These are phyloP conservation scores for Paramarasmius palmivorus DNA, from an alignment of 1,284 basidiomycete genomes.

Conservation along the genomic window DNA sequence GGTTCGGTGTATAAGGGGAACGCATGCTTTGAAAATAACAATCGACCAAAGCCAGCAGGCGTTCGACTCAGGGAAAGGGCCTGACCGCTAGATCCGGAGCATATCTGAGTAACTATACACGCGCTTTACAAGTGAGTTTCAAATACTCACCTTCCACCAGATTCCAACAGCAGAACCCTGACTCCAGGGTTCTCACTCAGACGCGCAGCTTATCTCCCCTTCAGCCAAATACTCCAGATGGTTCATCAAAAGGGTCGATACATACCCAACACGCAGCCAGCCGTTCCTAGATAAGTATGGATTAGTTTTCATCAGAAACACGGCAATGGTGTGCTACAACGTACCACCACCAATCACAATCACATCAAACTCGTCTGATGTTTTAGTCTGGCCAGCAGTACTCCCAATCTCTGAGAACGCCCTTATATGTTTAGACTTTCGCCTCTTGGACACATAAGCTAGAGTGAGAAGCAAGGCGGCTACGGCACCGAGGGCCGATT, in stretches of 20 bases:
- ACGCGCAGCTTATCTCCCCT: slow-evolving; percentile 43
- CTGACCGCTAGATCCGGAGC: slow-evolving; percentile 43
- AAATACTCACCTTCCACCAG: slow-evolving; percentile 55
- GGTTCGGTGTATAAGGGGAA: slow-evolving; percentile 57
- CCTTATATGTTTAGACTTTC: no score
- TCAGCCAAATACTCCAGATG: background rate
- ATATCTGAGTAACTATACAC: no score
- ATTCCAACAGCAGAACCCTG: slow-evolving; percentile 63
- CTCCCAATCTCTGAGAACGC: slow-evolving; percentile 9
- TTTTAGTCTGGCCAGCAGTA: background rate
- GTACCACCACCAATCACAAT: slow-evolving; percentile 66
- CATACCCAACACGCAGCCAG: slow-evolving; percentile 57
- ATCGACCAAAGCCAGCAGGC: slow-evolving; percentile 38
- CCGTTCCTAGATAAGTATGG: slow-evolving; percentile 50
- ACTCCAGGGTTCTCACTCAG: slow-evolving; percentile 59
- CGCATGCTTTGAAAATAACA: slow-evolving; percentile 48
- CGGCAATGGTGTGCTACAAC: slow-evolving; percentile 7
- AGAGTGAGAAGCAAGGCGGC: no score
- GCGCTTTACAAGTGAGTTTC: background rate
- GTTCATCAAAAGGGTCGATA: background rate
- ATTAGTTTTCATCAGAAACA: background rate
- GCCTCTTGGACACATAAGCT: no score
- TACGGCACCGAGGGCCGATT: no score
- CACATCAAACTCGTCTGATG: slow-evolving; percentile 52
- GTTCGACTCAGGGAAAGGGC: slow-evolving; percentile 38